Conservation (phyloP, 2,329 filamentous ascomycete species). For the Zymoseptoria ardabiliae region DNA sequence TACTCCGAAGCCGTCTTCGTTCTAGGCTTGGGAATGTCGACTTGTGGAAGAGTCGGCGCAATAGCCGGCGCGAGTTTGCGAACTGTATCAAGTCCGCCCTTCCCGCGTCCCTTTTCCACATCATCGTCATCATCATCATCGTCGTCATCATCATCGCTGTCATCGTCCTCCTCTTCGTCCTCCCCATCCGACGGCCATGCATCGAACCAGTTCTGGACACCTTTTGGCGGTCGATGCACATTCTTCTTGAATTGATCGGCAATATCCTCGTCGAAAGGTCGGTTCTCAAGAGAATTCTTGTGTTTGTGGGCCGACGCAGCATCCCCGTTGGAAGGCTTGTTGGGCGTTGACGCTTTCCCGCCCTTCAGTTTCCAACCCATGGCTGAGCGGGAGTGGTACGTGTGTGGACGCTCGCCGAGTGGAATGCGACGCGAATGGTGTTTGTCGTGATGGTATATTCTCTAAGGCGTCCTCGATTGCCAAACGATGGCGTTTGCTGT, state of each 20-base stretch:
- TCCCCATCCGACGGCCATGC: conserved; percentile 28
- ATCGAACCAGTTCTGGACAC: conserved; percentile 46
- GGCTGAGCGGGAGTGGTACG: neutral
- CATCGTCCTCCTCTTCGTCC: conserved; percentile 10
- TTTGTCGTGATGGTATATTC: neutral
- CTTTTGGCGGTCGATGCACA: conserved; percentile 40
- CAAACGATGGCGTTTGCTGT: too few relatives aligned
- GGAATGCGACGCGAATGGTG: neutral
- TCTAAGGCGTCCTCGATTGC: neutral
- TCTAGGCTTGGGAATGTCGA: neutral
- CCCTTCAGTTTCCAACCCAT: neutral
- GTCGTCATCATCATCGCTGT: conserved; percentile 9
- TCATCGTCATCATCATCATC: conserved; percentile 19
- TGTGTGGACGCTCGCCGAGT: neutral
- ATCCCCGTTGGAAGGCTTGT: conserved; percentile 21
- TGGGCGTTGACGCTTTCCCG: neutral
- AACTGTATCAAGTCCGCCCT: neutral
- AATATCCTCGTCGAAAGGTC: conserved; percentile 30
- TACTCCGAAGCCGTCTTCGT: neutral
- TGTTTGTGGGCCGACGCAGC: neutral
- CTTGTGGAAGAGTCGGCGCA: neutral
- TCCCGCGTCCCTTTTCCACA: neutral
- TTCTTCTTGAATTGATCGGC: conserved; percentile 43
- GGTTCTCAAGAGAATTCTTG: neutral
- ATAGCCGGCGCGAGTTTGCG: neutral